Percentiles rank a stretch among this genome's conserved stretches.
Evolutionary conservation across 2,329 filamentous ascomycete genomes (phyloP).

Genomic region (Penicillium oxalicum): DNA sequence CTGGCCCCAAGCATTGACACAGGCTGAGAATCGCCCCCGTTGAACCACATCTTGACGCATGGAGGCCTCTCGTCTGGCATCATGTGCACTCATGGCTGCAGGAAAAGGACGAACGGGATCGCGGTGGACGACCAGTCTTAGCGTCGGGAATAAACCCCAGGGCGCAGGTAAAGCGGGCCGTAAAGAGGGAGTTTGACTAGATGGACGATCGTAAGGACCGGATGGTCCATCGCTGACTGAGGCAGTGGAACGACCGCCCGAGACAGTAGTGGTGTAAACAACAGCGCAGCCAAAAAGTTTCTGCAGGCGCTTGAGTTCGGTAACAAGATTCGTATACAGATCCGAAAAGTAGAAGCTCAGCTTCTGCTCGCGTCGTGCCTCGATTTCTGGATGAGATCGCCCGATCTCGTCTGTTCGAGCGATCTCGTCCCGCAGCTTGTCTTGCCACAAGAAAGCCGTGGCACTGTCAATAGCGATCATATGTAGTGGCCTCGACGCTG

Average conservation of each 20-base stretch:
- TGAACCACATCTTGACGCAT: conserved; percentile 32
- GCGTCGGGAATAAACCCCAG: conserved; percentile 35
- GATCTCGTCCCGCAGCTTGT: conserved; percentile 42
- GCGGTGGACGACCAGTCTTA: conserved; percentile 35
- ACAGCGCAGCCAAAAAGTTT: conserved; percentile 34
- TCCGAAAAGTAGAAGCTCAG: conserved; percentile 27
- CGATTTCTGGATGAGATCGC: conserved; percentile 22
- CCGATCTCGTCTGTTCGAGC: conserved; percentile 36
- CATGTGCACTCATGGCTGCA: conserved; percentile 26
- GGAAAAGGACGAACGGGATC: conserved; percentile 33
- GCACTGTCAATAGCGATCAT: conserved; percentile 52
- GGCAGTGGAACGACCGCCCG: conserved; percentile 9
- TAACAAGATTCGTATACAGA: conserved; percentile 27
- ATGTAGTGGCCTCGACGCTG: conserved; percentile 42
- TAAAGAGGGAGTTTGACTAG: conserved; percentile 23
- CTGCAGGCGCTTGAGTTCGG: conserved; percentile 33
- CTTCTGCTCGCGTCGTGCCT: conserved; percentile 22
- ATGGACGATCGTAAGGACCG: conserved; percentile 13
- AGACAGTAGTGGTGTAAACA: conserved; percentile 34
- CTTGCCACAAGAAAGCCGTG: conserved; percentile 52
- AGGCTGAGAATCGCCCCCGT: conserved; percentile 31
- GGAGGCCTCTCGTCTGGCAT: conserved; percentile 31
- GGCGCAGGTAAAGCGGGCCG: conserved; percentile 33
- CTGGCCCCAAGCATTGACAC: conserved; percentile 33
- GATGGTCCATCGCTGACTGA: conserved; percentile 3